phyloP scores from a whole-genome alignment of 768 basidiomycete genomes.

The Lepiota brunneoincarnata region DNA sequence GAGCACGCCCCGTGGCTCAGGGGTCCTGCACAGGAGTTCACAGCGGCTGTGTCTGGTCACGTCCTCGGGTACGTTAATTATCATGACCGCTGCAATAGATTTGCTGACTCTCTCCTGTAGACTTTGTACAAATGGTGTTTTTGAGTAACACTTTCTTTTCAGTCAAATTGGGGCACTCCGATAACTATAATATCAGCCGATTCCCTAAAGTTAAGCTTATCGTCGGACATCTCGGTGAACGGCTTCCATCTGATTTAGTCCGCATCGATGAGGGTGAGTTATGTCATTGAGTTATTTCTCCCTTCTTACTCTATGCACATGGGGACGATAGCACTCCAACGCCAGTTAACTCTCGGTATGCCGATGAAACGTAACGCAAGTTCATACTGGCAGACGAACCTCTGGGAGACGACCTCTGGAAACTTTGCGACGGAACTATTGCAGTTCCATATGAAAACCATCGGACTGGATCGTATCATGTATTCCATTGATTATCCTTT shows the following conservation, averaged over 20 bases:
- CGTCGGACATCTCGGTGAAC: conserved; percentile 41
- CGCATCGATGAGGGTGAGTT: conserved; percentile 35
- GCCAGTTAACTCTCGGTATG: conserved; percentile 26
- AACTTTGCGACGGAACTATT: conserved; percentile 38
- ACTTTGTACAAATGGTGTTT: conserved; percentile 36
- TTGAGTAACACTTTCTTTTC: conserved; percentile 25
- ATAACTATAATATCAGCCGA: conserved; percentile 24
- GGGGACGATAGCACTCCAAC: conserved; percentile 25
- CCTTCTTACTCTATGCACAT: background rate
- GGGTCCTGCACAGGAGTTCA: conserved; percentile 33
- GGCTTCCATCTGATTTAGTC: conserved; percentile 38
- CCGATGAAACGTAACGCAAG: conserved; percentile 36
- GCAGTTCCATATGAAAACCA: conserved; percentile 35
- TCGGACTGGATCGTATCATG: conserved; percentile 38
- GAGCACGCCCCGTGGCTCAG: conserved; percentile 29
- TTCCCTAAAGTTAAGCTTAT: conserved; percentile 39
- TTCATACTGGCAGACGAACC: conserved; percentile 35
- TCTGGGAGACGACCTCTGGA: conserved; percentile 39
- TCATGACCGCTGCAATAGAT: background rate
- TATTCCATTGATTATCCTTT: conserved; percentile 39
- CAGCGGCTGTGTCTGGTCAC: conserved; percentile 34
- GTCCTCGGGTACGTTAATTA: conserved; percentile 27
- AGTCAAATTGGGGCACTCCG: background rate
- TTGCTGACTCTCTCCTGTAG: conserved; percentile 10
- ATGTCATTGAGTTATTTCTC: conserved; percentile 7